Conservation (phyloP, 1,139 yeast genomes). For the Protomyces inundatus region DNA sequence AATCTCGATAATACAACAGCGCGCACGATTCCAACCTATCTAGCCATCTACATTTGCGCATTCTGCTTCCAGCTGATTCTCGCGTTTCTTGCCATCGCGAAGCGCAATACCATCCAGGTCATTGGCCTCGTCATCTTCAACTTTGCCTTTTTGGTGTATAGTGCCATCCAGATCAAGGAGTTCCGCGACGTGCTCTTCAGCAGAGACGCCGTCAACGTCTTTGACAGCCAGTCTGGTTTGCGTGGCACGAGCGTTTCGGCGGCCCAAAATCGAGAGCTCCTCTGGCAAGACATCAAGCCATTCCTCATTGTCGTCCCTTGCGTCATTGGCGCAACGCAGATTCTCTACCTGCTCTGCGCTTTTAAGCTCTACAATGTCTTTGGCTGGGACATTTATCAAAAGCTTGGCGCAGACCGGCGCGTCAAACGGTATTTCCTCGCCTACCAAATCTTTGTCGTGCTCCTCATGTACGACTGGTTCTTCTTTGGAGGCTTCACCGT, state of each 20-base stretch:
- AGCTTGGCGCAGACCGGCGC: conserved; percentile 48
- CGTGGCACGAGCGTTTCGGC: neutral
- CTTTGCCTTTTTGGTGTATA: conserved; percentile 14
- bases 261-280: neutral
- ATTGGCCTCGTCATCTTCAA: conserved; percentile 23
- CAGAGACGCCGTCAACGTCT: neutral
- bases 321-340: conserved; percentile 39
- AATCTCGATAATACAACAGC: conserved; percentile 19
- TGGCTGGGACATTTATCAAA: conserved; percentile 50
- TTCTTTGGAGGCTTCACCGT: conserved; percentile 29
- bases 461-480: conserved; percentile 32
- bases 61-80: conserved; percentile 19
- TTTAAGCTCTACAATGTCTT: conserved; percentile 43
- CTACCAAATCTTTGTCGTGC: conserved; percentile 40
- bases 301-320: conserved; percentile 46
- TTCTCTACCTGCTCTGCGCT: conserved; percentile 36
- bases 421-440: conserved; percentile 38
- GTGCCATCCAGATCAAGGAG: conserved; percentile 22
- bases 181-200: conserved; percentile 15
- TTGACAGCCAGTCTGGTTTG: neutral
- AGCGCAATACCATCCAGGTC: conserved; percentile 24
- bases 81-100: conserved; percentile 13
- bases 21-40: conserved; percentile 23
- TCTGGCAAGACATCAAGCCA: conserved; percentile 35
- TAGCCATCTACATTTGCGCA: conserved; percentile 24